A percentile compares a stretch with the other conserved stretches of the same genome.
phyloP scores from a whole-genome alignment of 345 rosid genomes.

The Salix arbutifolia region DNA sequence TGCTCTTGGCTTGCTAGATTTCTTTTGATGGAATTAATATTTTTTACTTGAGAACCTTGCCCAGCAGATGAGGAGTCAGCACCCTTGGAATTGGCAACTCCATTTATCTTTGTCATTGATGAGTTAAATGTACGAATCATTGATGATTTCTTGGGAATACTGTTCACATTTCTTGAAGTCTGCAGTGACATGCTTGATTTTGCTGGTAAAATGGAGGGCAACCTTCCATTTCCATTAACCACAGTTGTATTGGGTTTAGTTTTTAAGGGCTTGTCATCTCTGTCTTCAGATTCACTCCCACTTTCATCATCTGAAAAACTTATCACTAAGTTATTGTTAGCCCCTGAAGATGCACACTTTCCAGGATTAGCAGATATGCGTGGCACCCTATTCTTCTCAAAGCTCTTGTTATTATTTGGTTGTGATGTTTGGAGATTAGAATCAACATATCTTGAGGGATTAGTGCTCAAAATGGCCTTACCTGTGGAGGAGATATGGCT shows the following conservation, averaged over 20 bases:
- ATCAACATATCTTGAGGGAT: constrained; percentile 23
- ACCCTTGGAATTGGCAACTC: constrained; percentile 38
- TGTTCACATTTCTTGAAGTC: constrained; percentile 30
- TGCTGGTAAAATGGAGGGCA: constrained; percentile 25
- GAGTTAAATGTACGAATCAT: constrained; percentile 38
- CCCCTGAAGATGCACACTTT: constrained; percentile 36
- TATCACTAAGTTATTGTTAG: constrained; percentile 67
- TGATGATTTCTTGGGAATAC: constrained; percentile 41
- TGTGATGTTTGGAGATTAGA: constrained; percentile 19
- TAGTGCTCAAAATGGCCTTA: constrained; percentile 28
- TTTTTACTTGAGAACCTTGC: constrained; percentile 40
- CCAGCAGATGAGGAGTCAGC: constrained; percentile 25
- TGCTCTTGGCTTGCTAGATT: constrained; percentile 40
- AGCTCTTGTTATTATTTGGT: constrained; percentile 35
- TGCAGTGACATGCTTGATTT: constrained; percentile 32
- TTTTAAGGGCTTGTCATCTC: constrained; percentile 23
- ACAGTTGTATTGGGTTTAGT: constrained; percentile 27
- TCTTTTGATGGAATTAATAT: constrained; percentile 29
- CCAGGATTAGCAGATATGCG: constrained; percentile 36
- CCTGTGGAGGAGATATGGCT: constrained; percentile 31
- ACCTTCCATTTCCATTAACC: constrained; percentile 28
- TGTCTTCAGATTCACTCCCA: constrained; percentile 67
- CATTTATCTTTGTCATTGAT: constrained; percentile 31
- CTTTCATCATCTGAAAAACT: constrained; percentile 84
- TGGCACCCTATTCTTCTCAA: constrained; percentile 40